Evolutionary conservation across 2,329 filamentous ascomycete species (phyloP).

Genomic region (Leptographium radiaticola): DNA sequence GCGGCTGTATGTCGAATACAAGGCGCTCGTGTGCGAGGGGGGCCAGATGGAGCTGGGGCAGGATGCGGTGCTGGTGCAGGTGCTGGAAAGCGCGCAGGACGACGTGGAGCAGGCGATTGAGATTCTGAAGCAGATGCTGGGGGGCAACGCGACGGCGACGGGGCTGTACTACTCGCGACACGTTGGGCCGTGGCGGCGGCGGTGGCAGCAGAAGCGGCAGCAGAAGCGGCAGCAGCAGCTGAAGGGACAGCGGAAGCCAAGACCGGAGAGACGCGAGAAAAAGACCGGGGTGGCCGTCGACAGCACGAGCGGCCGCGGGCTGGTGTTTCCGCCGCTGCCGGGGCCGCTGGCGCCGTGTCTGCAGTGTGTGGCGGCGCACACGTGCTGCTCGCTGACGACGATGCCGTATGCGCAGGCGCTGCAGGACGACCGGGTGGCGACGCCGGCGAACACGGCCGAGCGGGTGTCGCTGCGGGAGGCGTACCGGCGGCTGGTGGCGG

Average conservation of each 20-base stretch:
- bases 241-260: not conserved
- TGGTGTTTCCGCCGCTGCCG: slow-evolving; percentile 2
- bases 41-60: not conserved
- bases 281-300: not conserved
- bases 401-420: slow-evolving; percentile 4
- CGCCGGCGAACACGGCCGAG: not conserved
- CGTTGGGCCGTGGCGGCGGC: not conserved
- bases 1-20: not conserved
- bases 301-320: not conserved
- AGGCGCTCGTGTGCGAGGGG: not conserved
- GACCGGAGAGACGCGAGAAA: not conserved
- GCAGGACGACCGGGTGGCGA: slow-evolving; percentile 4
- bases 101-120: not conserved
- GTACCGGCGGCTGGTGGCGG: not conserved
- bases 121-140: not conserved
- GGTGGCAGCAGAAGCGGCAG: not conserved
- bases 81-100: not conserved
- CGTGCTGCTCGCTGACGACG: slow-evolving; percentile 10
- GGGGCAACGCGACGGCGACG: not conserved
- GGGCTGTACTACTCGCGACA: not conserved
- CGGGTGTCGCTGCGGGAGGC: not conserved
- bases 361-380: slow-evolving; percentile 8
- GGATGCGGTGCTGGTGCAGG: not conserved
- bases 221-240: not conserved
- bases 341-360: slow-evolving; percentile 10